phyloP scores from a whole-genome alignment of 495 filamentous ascomycete species.

The Trichoderma reesei region DNA sequence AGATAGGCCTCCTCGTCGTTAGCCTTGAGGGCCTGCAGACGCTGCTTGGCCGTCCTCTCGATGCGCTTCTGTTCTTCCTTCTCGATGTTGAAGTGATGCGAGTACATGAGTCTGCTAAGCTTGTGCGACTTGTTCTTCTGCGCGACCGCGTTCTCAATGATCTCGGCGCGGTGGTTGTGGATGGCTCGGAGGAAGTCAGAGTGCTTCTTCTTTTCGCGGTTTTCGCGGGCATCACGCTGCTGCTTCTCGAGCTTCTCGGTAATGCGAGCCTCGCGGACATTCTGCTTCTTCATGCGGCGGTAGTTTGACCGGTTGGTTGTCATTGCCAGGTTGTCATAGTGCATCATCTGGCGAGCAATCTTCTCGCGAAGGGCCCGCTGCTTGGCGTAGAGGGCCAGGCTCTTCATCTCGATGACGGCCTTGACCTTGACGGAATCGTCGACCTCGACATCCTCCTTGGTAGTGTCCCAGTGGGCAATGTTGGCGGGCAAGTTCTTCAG shows the following conservation, averaged over 20 bases:
- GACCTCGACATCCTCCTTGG: conserved; percentile 55
- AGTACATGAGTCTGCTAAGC: conserved; percentile 74
- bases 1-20: conserved; percentile 98
- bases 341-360: conserved; percentile 79
- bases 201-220: conserved; percentile 92
- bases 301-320: conserved; percentile 83
- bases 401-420: conserved; percentile 87
- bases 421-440: conserved; percentile 82
- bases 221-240: conserved; percentile 88
- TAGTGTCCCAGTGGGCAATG: conserved; percentile 72
- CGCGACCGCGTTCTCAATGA: conserved; percentile 25
- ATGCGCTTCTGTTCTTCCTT: conserved; percentile 98
- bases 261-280: conserved; percentile 86
- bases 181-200: conserved; percentile 69
- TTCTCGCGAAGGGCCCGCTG: conserved; percentile 77
- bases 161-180: conserved; percentile 47
- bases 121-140: conserved; percentile 61
- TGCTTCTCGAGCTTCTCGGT: conserved; percentile 99
- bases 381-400: conserved; percentile 69
- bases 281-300: conserved; percentile 92
- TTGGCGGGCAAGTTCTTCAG: conserved; percentile 75
- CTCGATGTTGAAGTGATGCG: conserved; percentile 89
- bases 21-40: conserved; percentile 95
- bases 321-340: conserved; percentile 90
- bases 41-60: conserved; percentile 94